A percentile compares a stretch with the other conserved stretches of the same genome.
Conservation (phyloP, 202 grass and related monocot species). For the Brachypodium distachyon region DNA sequence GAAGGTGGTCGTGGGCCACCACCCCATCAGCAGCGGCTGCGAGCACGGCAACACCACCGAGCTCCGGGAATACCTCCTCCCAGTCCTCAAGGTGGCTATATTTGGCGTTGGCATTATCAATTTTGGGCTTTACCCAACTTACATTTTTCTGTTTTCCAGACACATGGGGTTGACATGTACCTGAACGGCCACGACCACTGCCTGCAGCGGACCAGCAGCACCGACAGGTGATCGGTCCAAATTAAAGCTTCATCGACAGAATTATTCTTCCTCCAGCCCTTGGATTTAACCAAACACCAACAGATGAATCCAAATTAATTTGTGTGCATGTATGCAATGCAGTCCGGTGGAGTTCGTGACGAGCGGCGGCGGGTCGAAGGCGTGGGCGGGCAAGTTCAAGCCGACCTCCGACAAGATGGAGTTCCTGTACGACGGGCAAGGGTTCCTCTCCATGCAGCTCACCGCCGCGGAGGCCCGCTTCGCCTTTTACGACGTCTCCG, state of each 20-base stretch:
- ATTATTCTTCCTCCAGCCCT: too few relatives aligned
- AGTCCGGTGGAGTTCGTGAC: conserved; percentile 62
- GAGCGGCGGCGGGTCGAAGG: conserved; percentile 70
- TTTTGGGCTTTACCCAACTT: too few relatives aligned
- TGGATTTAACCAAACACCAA: neutral
- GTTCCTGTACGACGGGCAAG: conserved; percentile 82
- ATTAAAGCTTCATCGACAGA: too few relatives aligned
- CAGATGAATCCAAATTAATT: neutral
- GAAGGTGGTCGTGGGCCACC: conserved; percentile 86
- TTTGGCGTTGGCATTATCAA: too few relatives aligned
- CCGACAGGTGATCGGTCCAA: conserved; percentile 40
- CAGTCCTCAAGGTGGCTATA: conserved; percentile 39
- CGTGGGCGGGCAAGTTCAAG: conserved; percentile 60
- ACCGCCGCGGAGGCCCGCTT: conserved; percentile 30
- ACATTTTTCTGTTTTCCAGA: neutral
- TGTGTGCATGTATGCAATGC: neutral
- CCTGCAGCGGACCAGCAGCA: conserved; percentile 64
- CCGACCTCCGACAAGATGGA: conserved; percentile 36
- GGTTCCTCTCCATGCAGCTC: conserved; percentile 61
- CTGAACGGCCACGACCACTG: conserved; percentile 84
- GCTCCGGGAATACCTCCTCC: conserved; percentile 49
- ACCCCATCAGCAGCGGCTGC: conserved; percentile 70
- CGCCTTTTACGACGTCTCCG: conserved; percentile 54
- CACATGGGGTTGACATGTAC: conserved; percentile 51
- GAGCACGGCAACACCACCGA: conserved; percentile 64